A percentile compares a stretch with the other conserved stretches of the same genome.
These are phyloP conservation scores for Castanea crenata DNA, from an alignment of 306 rosid genomes.

Conservation along the genomic window DNA sequence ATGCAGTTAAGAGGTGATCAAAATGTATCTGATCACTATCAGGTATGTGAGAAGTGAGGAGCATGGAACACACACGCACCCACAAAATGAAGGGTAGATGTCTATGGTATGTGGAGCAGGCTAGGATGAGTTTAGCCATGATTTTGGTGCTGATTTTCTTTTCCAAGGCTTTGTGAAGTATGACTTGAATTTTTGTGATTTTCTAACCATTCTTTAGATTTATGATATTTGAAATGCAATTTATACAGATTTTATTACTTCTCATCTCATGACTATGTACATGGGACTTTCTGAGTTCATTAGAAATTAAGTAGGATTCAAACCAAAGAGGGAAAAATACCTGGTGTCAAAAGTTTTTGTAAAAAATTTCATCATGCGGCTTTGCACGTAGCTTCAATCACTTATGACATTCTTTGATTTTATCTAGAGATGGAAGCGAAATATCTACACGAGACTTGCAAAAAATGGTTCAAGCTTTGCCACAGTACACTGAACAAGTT, in stretches of 20 bases:
- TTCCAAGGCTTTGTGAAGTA: neutral
- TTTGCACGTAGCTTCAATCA: neutral
- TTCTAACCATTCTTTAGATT: neutral
- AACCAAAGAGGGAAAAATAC: neutral
- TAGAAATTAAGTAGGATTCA: neutral
- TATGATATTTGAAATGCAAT: neutral
- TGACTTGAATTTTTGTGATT: neutral
- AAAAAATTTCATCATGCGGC: neutral
- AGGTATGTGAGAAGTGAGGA: neutral
- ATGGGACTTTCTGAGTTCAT: neutral
- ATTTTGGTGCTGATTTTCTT: neutral
- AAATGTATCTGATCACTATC: neutral
- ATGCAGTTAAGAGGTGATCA: neutral
- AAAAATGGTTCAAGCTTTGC: constrained; percentile 98
- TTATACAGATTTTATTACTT: neutral
- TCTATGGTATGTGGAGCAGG: neutral
- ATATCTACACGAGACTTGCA: constrained; percentile 89
- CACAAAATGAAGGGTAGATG: neutral
- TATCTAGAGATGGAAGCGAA: constrained; percentile 74
- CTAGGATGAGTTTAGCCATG: neutral
- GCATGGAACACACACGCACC: neutral
- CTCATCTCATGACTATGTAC: neutral
- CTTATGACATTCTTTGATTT: constrained; percentile 26
- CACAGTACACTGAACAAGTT: constrained; percentile 91
- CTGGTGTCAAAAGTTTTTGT: neutral